These are phyloP conservation scores for Apiospora kogelbergensis DNA, from an alignment of 2,329 filamentous ascomycete genomes.

Conservation along the genomic window DNA sequence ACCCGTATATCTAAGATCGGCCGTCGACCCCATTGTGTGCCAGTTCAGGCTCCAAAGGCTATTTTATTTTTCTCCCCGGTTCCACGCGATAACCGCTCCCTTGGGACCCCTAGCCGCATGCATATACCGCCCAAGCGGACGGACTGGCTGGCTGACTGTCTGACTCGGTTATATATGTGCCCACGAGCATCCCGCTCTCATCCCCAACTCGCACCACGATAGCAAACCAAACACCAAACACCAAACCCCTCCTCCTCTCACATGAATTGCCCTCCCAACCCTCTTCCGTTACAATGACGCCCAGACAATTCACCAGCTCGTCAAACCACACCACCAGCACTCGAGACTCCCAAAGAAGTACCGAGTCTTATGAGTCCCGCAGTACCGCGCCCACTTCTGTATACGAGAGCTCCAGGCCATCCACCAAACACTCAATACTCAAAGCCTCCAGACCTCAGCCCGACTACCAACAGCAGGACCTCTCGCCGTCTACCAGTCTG, in stretches of 20 bases:
- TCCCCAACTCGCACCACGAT: constrained; percentile 12
- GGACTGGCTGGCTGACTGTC: too few species aligned
- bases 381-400: constrained; percentile 50
- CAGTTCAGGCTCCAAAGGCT: constrained; percentile 2
- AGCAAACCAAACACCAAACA: constrained; percentile 20
- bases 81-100: constrained; percentile 1
- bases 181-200: neutral
- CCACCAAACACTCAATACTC: constrained; percentile 33
- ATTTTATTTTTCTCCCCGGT: neutral
- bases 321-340: constrained; percentile 39
- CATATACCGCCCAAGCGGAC: neutral
- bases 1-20: neutral
- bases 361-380: constrained; percentile 45
- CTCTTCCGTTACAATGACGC: constrained; percentile 33
- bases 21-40: neutral
- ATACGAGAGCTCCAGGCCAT: constrained; percentile 40
- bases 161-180: neutral
- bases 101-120: neutral
- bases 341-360: constrained; percentile 41
- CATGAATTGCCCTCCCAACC: neutral
- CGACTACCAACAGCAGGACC: constrained; percentile 30
- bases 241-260: constrained; percentile 15
- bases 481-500: constrained; percentile 41
- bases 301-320: constrained; percentile 31
- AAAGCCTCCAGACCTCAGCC: constrained; percentile 20